A percentile compares a stretch with the other conserved stretches of the same genome.
These are phyloP conservation scores for Micromonas pusilla DNA, from an alignment of 139 green algal genomes.

Conservation along the genomic window DNA sequence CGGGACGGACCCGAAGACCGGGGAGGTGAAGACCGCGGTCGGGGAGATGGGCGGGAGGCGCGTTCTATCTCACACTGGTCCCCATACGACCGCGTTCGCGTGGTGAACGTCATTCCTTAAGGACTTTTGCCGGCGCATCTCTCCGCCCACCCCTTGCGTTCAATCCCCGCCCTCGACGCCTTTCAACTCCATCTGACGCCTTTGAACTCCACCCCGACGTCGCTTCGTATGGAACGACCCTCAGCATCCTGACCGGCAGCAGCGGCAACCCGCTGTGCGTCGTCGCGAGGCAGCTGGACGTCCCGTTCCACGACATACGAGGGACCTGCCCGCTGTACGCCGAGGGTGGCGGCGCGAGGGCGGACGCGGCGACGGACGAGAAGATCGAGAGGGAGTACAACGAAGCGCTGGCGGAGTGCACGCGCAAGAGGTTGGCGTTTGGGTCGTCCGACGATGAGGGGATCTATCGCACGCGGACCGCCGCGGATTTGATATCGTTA, in stretches of 20 bases:
- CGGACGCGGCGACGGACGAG: slow-evolving; percentile 34
- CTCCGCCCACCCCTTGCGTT: no score
- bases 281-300: slow-evolving; percentile 57
- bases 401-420: slow-evolving; percentile 55
- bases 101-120: no score
- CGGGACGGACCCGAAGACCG: neutral
- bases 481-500: slow-evolving; percentile 41
- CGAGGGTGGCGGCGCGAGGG: slow-evolving; percentile 24
- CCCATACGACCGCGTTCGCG: no score
- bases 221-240: no score
- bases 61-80: no score
- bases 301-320: slow-evolving; percentile 68
- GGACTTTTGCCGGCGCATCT: no score
- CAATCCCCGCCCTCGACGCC: no score
- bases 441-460: neutral
- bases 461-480: no score
- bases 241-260: slow-evolving; percentile 81
- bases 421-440: neutral
- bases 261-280: slow-evolving; percentile 81
- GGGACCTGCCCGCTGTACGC: slow-evolving; percentile 42
- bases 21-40: slow-evolving; percentile 21
- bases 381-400: slow-evolving; percentile 62
- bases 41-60: slow-evolving; percentile 88
- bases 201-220: no score
- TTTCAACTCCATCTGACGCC: no score